Evolutionary conservation across 2,329 filamentous ascomycete genomes (phyloP).

Genomic region (Coniochaeta sp.): DNA sequence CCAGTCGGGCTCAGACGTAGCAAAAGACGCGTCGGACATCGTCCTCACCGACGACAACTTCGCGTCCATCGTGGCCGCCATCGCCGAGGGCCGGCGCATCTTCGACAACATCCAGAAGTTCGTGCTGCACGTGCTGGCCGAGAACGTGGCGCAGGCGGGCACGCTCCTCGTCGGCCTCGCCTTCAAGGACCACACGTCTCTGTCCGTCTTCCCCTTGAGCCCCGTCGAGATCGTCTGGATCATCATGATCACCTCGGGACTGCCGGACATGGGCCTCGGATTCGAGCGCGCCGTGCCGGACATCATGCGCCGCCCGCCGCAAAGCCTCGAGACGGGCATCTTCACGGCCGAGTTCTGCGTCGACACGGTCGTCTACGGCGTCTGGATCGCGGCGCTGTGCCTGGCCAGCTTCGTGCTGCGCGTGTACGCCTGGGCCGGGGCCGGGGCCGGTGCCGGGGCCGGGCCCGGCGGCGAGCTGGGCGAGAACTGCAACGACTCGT

Average conservation of each 20-base stretch:
- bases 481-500: constrained; percentile 48
- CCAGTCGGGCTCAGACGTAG: constrained; percentile 44
- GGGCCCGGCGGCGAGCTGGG: constrained; percentile 45
- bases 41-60: constrained; percentile 14
- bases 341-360: constrained; percentile 59
- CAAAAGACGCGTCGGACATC: constrained; percentile 25
- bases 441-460: no score
- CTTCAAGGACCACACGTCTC: constrained; percentile 52
- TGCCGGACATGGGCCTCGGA: constrained; percentile 65
- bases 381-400: constrained; percentile 55
- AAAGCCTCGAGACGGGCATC: constrained; percentile 50
- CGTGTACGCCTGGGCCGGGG: constrained; percentile 43
- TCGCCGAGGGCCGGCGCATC: constrained; percentile 10
- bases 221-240: constrained; percentile 72
- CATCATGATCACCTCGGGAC: constrained; percentile 66
- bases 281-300: constrained; percentile 63
- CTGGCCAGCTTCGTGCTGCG: constrained; percentile 54
- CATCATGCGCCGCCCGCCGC: constrained; percentile 59
- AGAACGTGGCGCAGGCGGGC: constrained; percentile 64
- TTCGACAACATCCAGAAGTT: constrained; percentile 32
- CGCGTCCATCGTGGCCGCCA: constrained; percentile 8
- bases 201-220: constrained; percentile 63
- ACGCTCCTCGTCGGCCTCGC: constrained; percentile 61
- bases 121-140: constrained; percentile 58
- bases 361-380: constrained; percentile 60